Evolutionary conservation across 2,329 filamentous ascomycete genomes (phyloP).

Genomic region (Chaetomium globosum): DNA sequence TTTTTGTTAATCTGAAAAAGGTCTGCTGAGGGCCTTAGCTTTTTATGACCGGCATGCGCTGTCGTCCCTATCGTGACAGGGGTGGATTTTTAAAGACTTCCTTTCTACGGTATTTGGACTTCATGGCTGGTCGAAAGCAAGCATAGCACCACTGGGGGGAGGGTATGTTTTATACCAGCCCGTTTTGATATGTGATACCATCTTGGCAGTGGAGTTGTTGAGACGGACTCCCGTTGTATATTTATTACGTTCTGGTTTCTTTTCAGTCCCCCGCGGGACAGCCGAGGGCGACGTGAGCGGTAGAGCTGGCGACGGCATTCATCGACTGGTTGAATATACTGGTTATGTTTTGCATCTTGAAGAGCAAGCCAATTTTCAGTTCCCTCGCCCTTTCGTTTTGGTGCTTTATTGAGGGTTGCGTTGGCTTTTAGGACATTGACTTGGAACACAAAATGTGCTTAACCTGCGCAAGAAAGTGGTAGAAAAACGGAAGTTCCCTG

Average conservation of each 20-base stretch:
- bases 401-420: neutral
- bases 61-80: neutral
- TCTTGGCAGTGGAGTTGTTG: neutral
- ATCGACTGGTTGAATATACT: neutral
- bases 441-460: neutral
- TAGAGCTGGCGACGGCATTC: neutral
- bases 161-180: neutral
- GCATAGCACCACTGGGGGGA: neutral
- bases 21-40: neutral
- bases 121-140: neutral
- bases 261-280: neutral
- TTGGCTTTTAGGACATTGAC: neutral
- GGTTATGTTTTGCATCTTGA: neutral
- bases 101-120: neutral
- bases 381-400: neutral
- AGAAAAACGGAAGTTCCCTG: neutral
- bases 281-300: neutral
- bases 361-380: neutral
- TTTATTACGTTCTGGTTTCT: neutral
- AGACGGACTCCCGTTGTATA: neutral
- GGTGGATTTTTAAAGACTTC: neutral
- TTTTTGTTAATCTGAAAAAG: constrained; percentile 11
- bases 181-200: constrained; percentile 11
- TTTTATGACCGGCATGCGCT: neutral
- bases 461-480: too few relatives aligned